phyloP scores from a whole-genome alignment of 192 early-diverging fungal species.

The Coemansia aciculifera region DNA sequence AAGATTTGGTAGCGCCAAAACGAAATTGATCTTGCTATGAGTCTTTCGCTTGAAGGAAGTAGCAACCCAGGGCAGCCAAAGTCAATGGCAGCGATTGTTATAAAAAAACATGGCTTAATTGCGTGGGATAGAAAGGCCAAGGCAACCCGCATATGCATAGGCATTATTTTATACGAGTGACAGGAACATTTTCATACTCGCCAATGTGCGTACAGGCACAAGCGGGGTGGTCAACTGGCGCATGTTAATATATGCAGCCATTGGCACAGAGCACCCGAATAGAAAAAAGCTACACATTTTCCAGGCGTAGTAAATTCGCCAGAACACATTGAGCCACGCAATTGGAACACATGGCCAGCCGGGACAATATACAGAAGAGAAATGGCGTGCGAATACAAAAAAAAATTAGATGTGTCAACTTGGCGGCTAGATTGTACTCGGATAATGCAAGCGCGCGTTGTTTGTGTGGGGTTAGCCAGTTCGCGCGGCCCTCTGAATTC shows the following conservation, averaged over 20 bases:
- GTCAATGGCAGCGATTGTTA: not conserved
- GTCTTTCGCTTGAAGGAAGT: not conserved
- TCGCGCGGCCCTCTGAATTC: constrained; percentile 1
- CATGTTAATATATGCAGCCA: constrained; percentile 4
- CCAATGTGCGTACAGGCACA: constrained; percentile 1
- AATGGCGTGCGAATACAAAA: not conserved
- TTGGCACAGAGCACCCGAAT: not conserved
- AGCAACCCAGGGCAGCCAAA: not conserved
- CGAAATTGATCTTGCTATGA: not conserved
- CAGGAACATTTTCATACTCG: not conserved
- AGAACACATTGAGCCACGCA: not conserved
- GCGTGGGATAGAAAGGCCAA: not conserved
- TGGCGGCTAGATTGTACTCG: not conserved
- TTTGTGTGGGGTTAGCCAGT: not conserved
- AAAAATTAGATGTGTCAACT: not conserved
- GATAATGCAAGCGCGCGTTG: not conserved
- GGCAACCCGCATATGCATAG: not conserved
- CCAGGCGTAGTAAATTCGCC: not conserved
- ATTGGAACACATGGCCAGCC: not conserved
- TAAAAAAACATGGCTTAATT: not conserved
- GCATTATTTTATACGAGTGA: not conserved
- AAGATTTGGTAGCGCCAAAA: not conserved
- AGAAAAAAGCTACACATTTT: not conserved
- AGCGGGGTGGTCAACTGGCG: not conserved
- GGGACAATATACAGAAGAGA: not conserved